Evolutionary conservation across 305 asterid genomes (phyloP).

Genomic region (Euphrasia arctica): DNA sequence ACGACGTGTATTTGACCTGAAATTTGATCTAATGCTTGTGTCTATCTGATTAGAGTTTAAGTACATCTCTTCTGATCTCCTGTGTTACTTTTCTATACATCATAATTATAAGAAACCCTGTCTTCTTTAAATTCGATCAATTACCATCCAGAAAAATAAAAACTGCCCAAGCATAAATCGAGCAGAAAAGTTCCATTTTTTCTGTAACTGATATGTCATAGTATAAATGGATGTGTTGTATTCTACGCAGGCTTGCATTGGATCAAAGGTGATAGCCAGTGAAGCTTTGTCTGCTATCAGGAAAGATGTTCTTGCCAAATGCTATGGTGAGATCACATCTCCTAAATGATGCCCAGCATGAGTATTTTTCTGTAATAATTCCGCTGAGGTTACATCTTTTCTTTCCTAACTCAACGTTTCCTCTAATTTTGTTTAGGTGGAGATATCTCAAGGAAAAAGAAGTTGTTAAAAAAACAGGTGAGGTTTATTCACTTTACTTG

Average conservation of each 20-base stretch:
- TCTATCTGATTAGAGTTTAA: background rate
- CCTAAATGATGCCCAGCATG: constrained; percentile 12
- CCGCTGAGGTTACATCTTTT: background rate
- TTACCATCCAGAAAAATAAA: background rate
- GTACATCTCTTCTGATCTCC: background rate
- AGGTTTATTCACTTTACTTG: constrained; percentile 14
- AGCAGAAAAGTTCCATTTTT: constrained; percentile 2
- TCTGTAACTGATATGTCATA: constrained; percentile 4
- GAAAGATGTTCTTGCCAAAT: constrained; percentile 94
- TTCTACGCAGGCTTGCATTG: constrained; percentile 73
- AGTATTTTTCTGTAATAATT: constrained; percentile 17
- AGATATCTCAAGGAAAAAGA: constrained; percentile 93
- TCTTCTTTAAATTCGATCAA: constrained; percentile 1
- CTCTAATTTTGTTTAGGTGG: constrained; percentile 59
- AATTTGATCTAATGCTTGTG: background rate
- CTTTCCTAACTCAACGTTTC: background rate
- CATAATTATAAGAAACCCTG: background rate
- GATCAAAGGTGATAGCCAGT: constrained; percentile 91
- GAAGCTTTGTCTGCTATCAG: constrained; percentile 91
- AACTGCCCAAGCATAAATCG: background rate
- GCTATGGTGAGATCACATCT: constrained; percentile 68
- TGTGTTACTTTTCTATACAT: background rate
- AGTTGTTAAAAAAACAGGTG: constrained; percentile 92
- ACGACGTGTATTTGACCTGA: background rate
- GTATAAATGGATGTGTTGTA: constrained; percentile 5